Percentiles rank a stretch among this genome's conserved stretches.
phyloP scores from a whole-genome alignment of 75 land plant species.

The Pinus albicaulis region DNA sequence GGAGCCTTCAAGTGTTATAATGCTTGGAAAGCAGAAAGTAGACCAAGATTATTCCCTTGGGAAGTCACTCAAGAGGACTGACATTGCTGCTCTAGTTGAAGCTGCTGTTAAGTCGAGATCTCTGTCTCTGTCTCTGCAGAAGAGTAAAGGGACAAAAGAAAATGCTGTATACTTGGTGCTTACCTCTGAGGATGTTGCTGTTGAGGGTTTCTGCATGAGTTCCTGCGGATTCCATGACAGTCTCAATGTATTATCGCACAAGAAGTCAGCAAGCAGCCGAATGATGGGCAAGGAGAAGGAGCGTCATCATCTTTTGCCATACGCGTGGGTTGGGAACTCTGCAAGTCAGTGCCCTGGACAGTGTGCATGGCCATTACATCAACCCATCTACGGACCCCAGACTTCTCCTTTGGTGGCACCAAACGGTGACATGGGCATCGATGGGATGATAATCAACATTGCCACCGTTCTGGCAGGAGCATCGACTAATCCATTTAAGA shows the following conservation, averaged over 20 bases:
- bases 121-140: no score
- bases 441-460: constrained; percentile 36
- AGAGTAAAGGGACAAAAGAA: constrained; percentile 1
- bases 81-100: constrained; percentile 26
- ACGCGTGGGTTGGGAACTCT: constrained; percentile 33
- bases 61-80: constrained; percentile 24
- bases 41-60: constrained; percentile 47
- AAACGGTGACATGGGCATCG: constrained; percentile 32
- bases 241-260: neutral
- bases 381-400: constrained; percentile 23
- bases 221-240: constrained; percentile 56
- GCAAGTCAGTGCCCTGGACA: constrained; percentile 29
- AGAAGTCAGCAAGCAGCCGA: neutral
- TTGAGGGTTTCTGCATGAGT: constrained; percentile 75
- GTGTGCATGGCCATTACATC: constrained; percentile 46
- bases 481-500: constrained; percentile 31
- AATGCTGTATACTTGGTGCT: constrained; percentile 47
- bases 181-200: constrained; percentile 66
- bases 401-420: constrained; percentile 22
- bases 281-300: constrained; percentile 12
- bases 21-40: constrained; percentile 30
- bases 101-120: neutral
- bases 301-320: constrained; percentile 15
- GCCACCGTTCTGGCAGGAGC: constrained; percentile 34
- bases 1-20: constrained; percentile 4